These are phyloP conservation scores for Ligustrum vulgare DNA, from an alignment of 257 asterid genomes.

Conservation along the genomic window DNA sequence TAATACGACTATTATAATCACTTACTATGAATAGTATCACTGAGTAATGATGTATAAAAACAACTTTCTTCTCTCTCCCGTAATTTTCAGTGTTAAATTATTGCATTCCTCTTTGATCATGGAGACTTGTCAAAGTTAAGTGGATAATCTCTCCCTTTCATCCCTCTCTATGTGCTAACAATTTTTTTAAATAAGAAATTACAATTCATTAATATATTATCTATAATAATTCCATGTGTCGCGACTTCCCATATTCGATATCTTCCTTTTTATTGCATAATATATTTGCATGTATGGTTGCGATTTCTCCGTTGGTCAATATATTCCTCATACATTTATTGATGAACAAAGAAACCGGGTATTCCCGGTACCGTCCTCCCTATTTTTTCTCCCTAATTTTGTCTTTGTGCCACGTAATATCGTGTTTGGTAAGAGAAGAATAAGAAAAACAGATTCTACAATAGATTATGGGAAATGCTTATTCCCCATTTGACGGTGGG, in stretches of 20 bases:
- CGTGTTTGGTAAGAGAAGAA: neutral
- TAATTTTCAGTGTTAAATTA: no score
- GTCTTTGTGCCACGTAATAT: neutral
- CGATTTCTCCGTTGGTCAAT: conserved; percentile 23
- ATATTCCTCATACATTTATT: neutral
- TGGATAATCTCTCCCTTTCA: no score
- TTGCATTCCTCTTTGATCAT: no score
- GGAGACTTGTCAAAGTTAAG: no score
- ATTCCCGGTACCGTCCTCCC: conserved; percentile 30
- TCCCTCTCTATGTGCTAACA: no score
- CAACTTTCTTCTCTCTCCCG: no score
- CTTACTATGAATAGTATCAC: no score
- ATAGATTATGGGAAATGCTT: neutral
- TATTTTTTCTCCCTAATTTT: neutral
- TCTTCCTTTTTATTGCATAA: conserved; percentile 21
- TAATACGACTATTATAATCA: no score
- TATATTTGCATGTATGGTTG: conserved; percentile 29
- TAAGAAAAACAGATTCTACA: neutral
- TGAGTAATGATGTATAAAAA: no score
- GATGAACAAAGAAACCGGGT: conserved; percentile 28
- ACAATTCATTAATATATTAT: no score
- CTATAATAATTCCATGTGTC: conserved; percentile 28
- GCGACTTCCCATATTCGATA: conserved; percentile 8
- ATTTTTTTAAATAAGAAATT: no score
- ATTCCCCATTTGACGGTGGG: no score